Base-by-base conservation (phyloP, 805 yeast genomes). In the Wickerhamiella slavikovae region DNA sequence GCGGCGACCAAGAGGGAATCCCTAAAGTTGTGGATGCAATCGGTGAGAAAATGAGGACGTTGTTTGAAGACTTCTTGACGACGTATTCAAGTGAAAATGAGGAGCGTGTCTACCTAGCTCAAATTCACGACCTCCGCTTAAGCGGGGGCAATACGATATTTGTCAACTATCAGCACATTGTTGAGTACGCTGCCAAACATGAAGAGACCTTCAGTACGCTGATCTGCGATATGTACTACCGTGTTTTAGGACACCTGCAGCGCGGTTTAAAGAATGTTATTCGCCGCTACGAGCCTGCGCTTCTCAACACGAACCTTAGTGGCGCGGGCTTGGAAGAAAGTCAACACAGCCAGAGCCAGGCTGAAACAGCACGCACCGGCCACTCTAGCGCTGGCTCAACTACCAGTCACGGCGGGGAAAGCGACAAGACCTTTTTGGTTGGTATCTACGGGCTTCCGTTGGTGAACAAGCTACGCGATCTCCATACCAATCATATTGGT, bases 11-110 rank as follows among this genome's bases (percentile, higher is more conserved):
- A 4, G 22, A 27, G 22, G 34, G 29, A 17, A 78, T 85, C 31
- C 82, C 91, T 17, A 79, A 76, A 47, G 93, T 89, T 17, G 68
- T 68, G 17, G 98, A 89, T 55, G 68, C 70, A 27, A 80, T 94
- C 3, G 95, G 93, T 35, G 95, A 83, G 48, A 79, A 79, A 41
- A 95, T 89, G 12, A 67, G 85, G 25, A 93, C 80, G 50, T 71
- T 83, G 11, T 85, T 89, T 49, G 93, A 83, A 49, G 68, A 64
- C 38, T 85, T 85, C 45, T 53, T 85, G 32, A 76, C 71, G 44
- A 75, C 67, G 19, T 85, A 60, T 45, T 54, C 55, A 3, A 66
- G 65, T 26, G 56, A 52, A 5, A 48, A 55, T 14, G 48, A 48
- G 12, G 55, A 48, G 15, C 63, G 57, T 34, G 60, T 71, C 19